Conservation (phyloP, 768 basidiomycete species). For the Albatrellus ellisii region DNA sequence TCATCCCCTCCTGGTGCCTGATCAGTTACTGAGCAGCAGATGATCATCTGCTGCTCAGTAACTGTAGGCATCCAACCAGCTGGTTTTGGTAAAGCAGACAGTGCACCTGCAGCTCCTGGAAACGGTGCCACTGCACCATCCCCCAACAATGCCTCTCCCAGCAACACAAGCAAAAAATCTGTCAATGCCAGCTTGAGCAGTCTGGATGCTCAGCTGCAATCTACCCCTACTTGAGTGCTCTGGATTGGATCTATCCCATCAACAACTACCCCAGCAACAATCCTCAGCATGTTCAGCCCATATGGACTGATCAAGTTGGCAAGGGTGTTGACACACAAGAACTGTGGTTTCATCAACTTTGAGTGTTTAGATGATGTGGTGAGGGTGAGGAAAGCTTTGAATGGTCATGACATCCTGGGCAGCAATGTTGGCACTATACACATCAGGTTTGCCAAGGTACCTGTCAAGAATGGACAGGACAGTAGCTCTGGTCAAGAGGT, state of each 20-base stretch:
- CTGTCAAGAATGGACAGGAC: conserved; percentile 76
- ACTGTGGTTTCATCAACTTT: conserved; percentile 96
- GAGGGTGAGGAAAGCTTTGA: conserved; percentile 87
- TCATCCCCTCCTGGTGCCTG: no score
- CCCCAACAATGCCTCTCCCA: conserved; percentile 54
- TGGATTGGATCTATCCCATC: conserved; percentile 98
- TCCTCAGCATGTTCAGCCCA: conserved; percentile 92
- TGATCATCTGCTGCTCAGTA: no score
- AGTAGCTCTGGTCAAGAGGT: conserved; percentile 44
- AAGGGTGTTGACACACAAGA: conserved; percentile 92
- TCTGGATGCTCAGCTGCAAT: conserved; percentile 79
- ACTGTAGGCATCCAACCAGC: no score
- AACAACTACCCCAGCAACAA: conserved; percentile 87
- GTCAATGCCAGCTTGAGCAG: conserved; percentile 44
- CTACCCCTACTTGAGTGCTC: conserved; percentile 85
- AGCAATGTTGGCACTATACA: conserved; percentile 94
- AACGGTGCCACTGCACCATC: conserved; percentile 55
- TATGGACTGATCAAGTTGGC: conserved; percentile 98
- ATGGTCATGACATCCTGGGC: conserved; percentile 91
- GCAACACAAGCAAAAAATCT: conserved; percentile 31
- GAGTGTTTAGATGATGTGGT: conserved; percentile 96
- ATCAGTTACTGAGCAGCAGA: no score
- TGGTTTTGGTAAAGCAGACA: conserved; percentile 98
- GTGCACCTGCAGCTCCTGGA: conserved; percentile 83
- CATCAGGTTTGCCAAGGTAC: conserved; percentile 94